Evolutionary conservation across 176 grass and related monocot species (phyloP).

Genomic region (Musa troglodytarum): DNA sequence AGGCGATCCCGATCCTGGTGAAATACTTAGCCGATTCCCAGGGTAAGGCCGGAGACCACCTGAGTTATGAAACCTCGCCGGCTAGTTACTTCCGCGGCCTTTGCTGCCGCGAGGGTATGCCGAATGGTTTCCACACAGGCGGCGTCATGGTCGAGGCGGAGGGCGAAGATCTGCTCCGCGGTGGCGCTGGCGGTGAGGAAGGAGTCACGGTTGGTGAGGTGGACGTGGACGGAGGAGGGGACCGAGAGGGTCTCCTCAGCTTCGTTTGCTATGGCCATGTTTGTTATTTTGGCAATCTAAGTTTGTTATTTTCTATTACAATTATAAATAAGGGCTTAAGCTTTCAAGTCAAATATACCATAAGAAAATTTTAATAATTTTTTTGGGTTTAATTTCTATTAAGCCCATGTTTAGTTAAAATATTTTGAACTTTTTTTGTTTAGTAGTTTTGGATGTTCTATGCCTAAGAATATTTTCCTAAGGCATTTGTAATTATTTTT

Average conservation of each 20-base stretch:
- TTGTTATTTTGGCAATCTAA: no score
- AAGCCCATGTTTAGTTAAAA: no score
- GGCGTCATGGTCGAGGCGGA: conserved; percentile 27
- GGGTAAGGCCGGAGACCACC: conserved; percentile 40
- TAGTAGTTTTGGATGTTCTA: no score
- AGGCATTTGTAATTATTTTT: no score
- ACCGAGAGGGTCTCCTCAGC: background rate
- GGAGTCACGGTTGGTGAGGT: conserved; percentile 38
- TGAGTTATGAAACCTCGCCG: conserved; percentile 28
- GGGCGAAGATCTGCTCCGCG: conserved; percentile 11
- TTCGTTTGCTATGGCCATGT: background rate
- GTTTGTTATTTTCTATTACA: no score
- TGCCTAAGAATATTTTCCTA: no score
- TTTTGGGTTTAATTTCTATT: no score
- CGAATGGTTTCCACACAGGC: conserved; percentile 9
- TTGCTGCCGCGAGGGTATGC: background rate
- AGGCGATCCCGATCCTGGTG: conserved; percentile 45
- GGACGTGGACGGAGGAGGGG: conserved; percentile 28
- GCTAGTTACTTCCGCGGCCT: background rate
- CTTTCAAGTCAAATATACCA: no score
- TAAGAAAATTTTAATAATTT: no score
- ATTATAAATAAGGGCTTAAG: no score
- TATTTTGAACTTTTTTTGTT: no score
- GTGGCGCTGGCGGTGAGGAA: conserved; percentile 26
- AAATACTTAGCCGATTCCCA: conserved; percentile 68